These are phyloP conservation scores for Lactifluus piperatus DNA, from an alignment of 768 basidiomycete species.

Conservation along the genomic window DNA sequence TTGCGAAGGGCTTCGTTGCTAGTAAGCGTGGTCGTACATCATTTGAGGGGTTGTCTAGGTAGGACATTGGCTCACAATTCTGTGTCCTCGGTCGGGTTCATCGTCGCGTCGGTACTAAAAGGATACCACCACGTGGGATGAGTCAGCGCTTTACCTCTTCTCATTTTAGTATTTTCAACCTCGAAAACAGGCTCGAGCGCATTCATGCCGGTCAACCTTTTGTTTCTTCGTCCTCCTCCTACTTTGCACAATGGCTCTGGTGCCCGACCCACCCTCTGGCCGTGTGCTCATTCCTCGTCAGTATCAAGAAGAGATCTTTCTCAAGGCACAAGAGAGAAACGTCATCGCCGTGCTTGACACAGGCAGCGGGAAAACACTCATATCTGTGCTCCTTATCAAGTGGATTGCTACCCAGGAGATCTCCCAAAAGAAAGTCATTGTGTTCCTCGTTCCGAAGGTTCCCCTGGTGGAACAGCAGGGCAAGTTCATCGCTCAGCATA, in stretches of 20 bases:
- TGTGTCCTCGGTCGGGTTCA: constrained; percentile 87
- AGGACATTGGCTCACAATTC: constrained; percentile 66
- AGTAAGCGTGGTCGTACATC: constrained; percentile 15
- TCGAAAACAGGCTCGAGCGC: background rate
- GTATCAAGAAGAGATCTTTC: constrained; percentile 50
- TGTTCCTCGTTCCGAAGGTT: constrained; percentile 83
- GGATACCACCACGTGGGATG: background rate
- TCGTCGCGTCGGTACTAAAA: constrained; percentile 28
- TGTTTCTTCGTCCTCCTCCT: background rate
- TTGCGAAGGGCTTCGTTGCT: constrained; percentile 94
- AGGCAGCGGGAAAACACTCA: constrained; percentile 53
- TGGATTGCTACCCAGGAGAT: constrained; percentile 52
- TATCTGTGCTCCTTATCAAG: constrained; percentile 59
- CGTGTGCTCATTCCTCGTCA: constrained; percentile 33
- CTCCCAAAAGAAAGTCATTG: constrained; percentile 48
- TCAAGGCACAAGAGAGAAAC: constrained; percentile 41
- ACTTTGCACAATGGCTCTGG: background rate
- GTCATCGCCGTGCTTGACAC: constrained; percentile 54
- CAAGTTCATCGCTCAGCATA: constrained; percentile 53
- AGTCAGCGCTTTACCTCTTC: background rate
- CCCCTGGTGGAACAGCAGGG: constrained; percentile 80
- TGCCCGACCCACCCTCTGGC: background rate
- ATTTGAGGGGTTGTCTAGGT: background rate
- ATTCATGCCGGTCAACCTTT: constrained; percentile 1
- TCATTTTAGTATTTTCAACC: background rate